Percentiles rank a stretch among this genome's conserved stretches.
phyloP scores from a whole-genome alignment of 495 filamentous ascomycete genomes.

The Neurospora sp. region DNA sequence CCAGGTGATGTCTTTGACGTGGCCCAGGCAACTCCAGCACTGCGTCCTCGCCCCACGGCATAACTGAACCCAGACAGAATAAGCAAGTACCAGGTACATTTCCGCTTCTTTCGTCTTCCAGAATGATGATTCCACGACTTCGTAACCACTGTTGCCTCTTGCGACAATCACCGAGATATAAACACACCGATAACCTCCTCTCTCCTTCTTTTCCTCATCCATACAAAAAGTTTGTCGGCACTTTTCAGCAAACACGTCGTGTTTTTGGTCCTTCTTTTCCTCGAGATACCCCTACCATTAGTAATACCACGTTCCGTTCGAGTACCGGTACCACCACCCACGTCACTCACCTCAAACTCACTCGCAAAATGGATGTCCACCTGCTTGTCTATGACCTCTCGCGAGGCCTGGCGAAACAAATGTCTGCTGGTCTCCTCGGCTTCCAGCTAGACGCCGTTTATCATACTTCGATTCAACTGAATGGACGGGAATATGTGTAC shows the following conservation, averaged over 20 bases:
- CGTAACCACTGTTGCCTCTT: slow-evolving; percentile 15
- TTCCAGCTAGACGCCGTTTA: slow-evolving; percentile 83
- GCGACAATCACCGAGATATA: not conserved
- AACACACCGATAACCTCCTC: not conserved
- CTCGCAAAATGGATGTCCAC: slow-evolving; percentile 64
- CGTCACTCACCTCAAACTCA: not conserved
- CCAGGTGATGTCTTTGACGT: not conserved
- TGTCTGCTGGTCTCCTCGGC: slow-evolving; percentile 46
- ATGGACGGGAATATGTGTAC: slow-evolving; percentile 46
- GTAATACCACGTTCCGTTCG: not conserved
- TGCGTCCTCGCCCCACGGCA: not conserved
- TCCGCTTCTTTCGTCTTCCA: slow-evolving; percentile 9
- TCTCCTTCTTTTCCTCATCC: not conserved
- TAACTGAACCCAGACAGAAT: not conserved
- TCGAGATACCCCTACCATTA: not conserved
- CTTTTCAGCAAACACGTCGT: not conserved
- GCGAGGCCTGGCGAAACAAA: slow-evolving; percentile 44
- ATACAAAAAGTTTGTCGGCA: not conserved
- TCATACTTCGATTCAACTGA: slow-evolving; percentile 79
- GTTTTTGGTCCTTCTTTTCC: not conserved
- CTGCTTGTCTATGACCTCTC: slow-evolving; percentile 94
- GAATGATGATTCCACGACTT: slow-evolving; percentile 2
- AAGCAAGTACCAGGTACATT: not conserved
- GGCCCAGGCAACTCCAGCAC: not conserved
- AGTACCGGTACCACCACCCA: not conserved